Evolutionary conservation across 768 basidiomycete species (phyloP).

Genomic region (Psilocybe cubensis): DNA sequence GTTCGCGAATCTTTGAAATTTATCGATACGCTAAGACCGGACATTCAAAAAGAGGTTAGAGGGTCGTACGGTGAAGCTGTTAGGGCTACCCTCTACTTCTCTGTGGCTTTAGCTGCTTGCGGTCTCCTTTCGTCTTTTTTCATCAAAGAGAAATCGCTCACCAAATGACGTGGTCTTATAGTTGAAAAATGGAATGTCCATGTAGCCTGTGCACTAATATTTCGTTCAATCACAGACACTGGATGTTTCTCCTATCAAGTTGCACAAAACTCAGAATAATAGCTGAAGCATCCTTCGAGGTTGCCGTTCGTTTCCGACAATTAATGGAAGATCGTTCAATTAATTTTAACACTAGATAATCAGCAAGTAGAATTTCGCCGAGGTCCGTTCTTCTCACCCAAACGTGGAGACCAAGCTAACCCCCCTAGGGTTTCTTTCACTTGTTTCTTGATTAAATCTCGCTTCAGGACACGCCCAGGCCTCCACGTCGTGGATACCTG

Average conservation of each 20-base stretch:
- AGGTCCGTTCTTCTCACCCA: too few species aligned
- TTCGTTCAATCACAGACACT: neutral
- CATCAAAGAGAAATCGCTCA: conserved; percentile 53
- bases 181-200: neutral
- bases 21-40: conserved; percentile 45
- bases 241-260: neutral
- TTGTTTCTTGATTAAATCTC: too few species aligned
- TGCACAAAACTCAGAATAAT: too few species aligned
- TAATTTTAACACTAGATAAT: too few species aligned
- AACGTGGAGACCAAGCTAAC: too few species aligned
- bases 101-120: conserved; percentile 41
- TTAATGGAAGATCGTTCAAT: too few species aligned
- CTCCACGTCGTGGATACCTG: too few species aligned
- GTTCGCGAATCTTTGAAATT: conserved; percentile 55
- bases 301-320: too few species aligned
- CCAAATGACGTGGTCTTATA: conserved; percentile 9
- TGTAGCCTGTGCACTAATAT: conserved; percentile 3
- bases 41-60: conserved; percentile 38
- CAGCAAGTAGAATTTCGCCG: too few species aligned
- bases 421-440: too few species aligned
- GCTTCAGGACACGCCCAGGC: too few species aligned
- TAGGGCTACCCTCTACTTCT: conserved; percentile 51
- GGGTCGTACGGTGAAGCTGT: conserved; percentile 49
- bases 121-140: conserved; percentile 50
- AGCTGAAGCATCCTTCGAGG: neutral